Percentiles rank a stretch among this genome's conserved stretches.
Evolutionary conservation across 2,329 filamentous ascomycete genomes (phyloP).

Genomic region (Tolypocladium capitatum): DNA sequence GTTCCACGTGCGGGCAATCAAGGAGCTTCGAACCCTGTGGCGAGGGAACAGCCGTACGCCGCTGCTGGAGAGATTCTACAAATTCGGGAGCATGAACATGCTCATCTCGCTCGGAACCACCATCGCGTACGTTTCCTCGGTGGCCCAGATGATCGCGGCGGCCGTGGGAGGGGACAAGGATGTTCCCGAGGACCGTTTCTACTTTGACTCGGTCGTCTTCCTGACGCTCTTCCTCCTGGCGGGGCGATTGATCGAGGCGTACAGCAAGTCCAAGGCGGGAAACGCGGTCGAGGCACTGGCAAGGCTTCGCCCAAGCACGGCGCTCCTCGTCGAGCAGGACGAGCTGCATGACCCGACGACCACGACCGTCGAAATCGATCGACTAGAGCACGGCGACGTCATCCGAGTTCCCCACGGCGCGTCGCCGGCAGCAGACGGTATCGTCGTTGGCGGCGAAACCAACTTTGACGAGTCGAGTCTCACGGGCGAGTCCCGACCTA

Average conservation of each 20-base stretch:
- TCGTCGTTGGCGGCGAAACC: conserved; percentile 46
- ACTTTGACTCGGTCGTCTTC: conserved; percentile 91
- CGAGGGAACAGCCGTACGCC: conserved; percentile 59
- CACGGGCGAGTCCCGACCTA: conserved; percentile 61
- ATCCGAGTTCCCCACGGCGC: conserved; percentile 67
- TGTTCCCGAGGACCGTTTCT: conserved; percentile 41
- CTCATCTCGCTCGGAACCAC: conserved; percentile 79
- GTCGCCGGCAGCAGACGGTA: conserved; percentile 75
- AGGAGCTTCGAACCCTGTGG: conserved; percentile 71
- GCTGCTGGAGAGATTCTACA: conserved; percentile 63
- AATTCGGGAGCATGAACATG: conserved; percentile 96
- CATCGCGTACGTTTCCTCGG: conserved; percentile 74
- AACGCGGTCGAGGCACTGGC: conserved; percentile 72
- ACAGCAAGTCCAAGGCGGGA: conserved; percentile 82
- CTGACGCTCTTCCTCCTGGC: conserved; percentile 74
- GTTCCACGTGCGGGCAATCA: conserved; percentile 68
- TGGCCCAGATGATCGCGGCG: conserved; percentile 59
- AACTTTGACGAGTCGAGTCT: conserved; percentile 83
- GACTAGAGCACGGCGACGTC: conserved; percentile 60
- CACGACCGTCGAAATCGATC: conserved; percentile 43
- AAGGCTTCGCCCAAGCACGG: conserved; percentile 64
- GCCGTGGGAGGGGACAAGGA: conserved; percentile 31
- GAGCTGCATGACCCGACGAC: conserved; percentile 19
- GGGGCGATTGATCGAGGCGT: conserved; percentile 67
- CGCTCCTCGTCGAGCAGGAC: conserved; percentile 48